These are phyloP conservation scores for Tuber brumale DNA, from an alignment of 495 filamentous ascomycete genomes.

Conservation along the genomic window DNA sequence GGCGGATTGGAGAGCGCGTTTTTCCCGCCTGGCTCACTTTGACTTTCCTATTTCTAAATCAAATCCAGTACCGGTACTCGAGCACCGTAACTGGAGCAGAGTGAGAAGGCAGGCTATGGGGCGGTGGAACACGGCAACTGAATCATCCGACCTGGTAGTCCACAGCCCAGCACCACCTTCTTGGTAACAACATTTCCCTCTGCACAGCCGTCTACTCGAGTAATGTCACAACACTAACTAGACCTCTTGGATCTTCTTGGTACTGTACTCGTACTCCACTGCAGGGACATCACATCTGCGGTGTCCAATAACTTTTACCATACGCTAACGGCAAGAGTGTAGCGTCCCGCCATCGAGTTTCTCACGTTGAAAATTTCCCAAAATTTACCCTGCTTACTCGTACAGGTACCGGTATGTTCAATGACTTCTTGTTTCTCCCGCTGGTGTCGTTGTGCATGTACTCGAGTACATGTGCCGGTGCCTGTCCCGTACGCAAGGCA, in stretches of 20 bases:
- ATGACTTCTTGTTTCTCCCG: not conserved
- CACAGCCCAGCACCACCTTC: not conserved
- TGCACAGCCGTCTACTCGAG: not conserved
- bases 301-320: not conserved
- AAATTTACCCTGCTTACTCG: not conserved
- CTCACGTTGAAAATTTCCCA: not conserved
- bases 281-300: not conserved
- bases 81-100: not conserved
- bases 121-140: not conserved
- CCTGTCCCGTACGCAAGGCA: not conserved
- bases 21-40: not conserved
- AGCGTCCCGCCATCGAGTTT: not conserved
- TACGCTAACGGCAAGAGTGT: not conserved
- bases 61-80: not conserved
- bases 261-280: no score
- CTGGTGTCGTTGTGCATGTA: not conserved
- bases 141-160: not conserved
- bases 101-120: not conserved
- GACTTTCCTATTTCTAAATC: not conserved
- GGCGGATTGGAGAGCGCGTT: not conserved
- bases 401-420: no score
- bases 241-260: not conserved
- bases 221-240: not conserved
- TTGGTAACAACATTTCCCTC: not conserved
- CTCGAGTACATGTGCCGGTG: no score